Conservation (phyloP, 2,329 filamentous ascomycete genomes). For the Penicillium griseofulvum region DNA sequence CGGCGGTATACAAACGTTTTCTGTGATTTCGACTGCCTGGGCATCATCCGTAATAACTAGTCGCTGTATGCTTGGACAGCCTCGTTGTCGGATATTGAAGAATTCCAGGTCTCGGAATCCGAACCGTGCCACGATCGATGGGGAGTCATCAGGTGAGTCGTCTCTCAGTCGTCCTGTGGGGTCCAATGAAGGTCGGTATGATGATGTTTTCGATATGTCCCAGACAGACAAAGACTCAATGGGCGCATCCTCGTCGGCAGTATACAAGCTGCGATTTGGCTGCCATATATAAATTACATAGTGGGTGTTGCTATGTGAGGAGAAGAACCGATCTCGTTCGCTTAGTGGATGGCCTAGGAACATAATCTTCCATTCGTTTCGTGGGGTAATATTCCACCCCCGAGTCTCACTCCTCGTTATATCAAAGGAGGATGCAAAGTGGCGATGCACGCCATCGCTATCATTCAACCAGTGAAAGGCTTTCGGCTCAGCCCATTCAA, state of each 20-base stretch:
- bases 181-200: slow-evolving; percentile 53
- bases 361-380: slow-evolving; percentile 62
- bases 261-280: slow-evolving; percentile 55
- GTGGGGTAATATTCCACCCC: slow-evolving; percentile 50
- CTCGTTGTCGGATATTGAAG: slow-evolving; percentile 54
- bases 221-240: slow-evolving; percentile 59
- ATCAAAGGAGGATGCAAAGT: slow-evolving; percentile 61
- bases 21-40: slow-evolving; percentile 53
- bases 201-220: slow-evolving; percentile 54
- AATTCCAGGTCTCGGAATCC: slow-evolving; percentile 53
- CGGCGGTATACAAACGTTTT: slow-evolving; percentile 52
- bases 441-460: slow-evolving; percentile 52
- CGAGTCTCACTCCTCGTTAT: slow-evolving; percentile 30
- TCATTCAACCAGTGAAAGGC: slow-evolving; percentile 54
- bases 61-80: slow-evolving; percentile 50
- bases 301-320: slow-evolving; percentile 57
- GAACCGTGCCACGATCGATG: slow-evolving; percentile 51
- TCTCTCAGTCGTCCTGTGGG: slow-evolving; percentile 38
- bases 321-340: slow-evolving; percentile 61
- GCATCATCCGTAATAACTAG: slow-evolving; percentile 52
- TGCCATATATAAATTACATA: slow-evolving; percentile 65
- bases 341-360: slow-evolving; percentile 56
- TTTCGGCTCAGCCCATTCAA: slow-evolving; percentile 62
- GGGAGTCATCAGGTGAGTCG: slow-evolving; percentile 36
- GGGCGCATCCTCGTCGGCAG: slow-evolving; percentile 54